Conservation (phyloP, 805 yeast species). For the Suhomyces emberorum region DNA sequence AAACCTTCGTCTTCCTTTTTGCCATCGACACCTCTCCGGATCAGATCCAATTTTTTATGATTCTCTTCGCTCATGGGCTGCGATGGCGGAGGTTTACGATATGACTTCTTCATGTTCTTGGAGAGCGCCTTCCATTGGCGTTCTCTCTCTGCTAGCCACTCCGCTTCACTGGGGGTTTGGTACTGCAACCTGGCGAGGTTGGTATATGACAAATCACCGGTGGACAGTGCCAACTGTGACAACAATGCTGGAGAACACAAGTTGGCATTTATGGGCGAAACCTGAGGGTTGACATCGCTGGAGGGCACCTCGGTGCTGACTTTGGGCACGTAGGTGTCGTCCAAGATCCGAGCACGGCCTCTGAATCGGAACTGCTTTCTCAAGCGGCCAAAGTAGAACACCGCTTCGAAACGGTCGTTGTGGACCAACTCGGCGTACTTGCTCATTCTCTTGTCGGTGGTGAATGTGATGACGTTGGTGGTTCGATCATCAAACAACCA, state of each 20-base stretch:
- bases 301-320: constrained; percentile 16
- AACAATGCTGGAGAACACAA: constrained; percentile 28
- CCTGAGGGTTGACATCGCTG: constrained; percentile 9
- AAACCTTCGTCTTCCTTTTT: constrained; percentile 57
- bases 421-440: constrained; percentile 53
- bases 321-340: constrained; percentile 27
- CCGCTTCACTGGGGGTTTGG: constrained; percentile 51
- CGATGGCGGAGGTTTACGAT: constrained; percentile 75
- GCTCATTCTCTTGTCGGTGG: constrained; percentile 68
- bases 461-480: constrained; percentile 64
- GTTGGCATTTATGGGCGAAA: constrained; percentile 21
- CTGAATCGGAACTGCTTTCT: constrained; percentile 70
- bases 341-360: constrained; percentile 56
- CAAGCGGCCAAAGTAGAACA: constrained; percentile 62
- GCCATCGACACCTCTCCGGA: constrained; percentile 82
- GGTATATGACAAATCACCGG: constrained; percentile 25
- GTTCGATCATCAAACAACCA: constrained; percentile 67
- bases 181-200: constrained; percentile 22
- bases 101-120: constrained; percentile 57
- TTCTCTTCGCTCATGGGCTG: constrained; percentile 52
- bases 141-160: constrained; percentile 63
- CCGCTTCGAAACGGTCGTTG: constrained; percentile 66
- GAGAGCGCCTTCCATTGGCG: constrained; percentile 65
- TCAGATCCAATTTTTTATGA: constrained; percentile 60
- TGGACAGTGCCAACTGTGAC: constrained; percentile 16